Evolutionary conservation across 225 moss, liverwort and hornwort species (phyloP).

Genomic region (Lunularia cruciata): DNA sequence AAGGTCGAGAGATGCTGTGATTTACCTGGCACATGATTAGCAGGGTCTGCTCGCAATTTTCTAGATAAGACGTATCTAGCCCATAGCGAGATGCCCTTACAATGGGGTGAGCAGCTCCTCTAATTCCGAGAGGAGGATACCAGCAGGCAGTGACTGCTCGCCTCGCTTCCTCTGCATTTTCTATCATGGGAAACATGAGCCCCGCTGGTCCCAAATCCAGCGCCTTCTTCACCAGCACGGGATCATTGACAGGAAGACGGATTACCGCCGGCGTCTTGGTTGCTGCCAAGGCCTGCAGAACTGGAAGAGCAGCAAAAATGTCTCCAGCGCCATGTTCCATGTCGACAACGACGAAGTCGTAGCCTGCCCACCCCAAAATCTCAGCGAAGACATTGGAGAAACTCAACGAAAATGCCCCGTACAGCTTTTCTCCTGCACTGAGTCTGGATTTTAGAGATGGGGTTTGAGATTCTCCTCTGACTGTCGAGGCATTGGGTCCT

Average conservation of each 20-base stretch:
- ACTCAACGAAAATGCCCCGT: conserved; percentile 64
- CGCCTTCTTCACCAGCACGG: conserved; percentile 68
- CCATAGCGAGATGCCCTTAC: conserved; percentile 77
- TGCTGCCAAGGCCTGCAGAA: conserved; percentile 62
- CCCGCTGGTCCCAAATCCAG: conserved; percentile 75
- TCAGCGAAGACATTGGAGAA: conserved; percentile 72
- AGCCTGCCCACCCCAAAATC: conserved; percentile 73
- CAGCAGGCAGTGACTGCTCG: conserved; percentile 62
- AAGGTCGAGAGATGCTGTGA: too few species aligned
- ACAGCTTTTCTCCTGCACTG: conserved; percentile 56
- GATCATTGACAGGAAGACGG: conserved; percentile 62
- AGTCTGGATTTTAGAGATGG: conserved; percentile 43
- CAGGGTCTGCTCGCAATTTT: conserved; percentile 66
- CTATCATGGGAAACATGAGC: conserved; percentile 76
- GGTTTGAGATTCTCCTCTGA: too few species aligned
- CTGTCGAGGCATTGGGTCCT: too few species aligned
- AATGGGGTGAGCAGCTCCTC: conserved; percentile 61
- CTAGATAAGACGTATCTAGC: conserved; percentile 53
- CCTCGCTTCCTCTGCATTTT: conserved; percentile 56
- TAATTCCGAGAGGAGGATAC: conserved; percentile 63
- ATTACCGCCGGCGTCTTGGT: conserved; percentile 71
- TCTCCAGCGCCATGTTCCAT: conserved; percentile 71
- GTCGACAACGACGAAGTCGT: conserved; percentile 74
- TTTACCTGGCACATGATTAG: conserved; percentile 79
- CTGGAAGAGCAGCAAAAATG: conserved; percentile 53